phyloP scores from a whole-genome alignment of 176 grass and related monocot species.

The Puya raimondii region DNA sequence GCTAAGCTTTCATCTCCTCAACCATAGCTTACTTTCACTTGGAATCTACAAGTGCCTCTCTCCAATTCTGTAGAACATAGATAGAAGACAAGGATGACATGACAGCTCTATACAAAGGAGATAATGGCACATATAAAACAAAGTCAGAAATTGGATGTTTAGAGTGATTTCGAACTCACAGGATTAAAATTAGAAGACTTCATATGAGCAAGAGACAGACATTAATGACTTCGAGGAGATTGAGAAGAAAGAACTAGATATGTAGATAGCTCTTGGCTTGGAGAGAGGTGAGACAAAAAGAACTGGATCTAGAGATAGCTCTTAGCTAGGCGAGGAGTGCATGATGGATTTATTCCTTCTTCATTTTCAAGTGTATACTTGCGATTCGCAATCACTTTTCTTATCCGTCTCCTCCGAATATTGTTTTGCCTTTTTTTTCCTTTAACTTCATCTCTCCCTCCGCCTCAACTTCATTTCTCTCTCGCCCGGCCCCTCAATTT shows the following conservation, averaged over 20 bases:
- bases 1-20: not conserved
- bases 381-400: no score
- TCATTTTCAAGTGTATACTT: no score
- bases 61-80: not conserved
- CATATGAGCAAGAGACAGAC: not conserved
- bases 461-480: no score
- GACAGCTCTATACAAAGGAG: not conserved
- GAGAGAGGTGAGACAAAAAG: no score
- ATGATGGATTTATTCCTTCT: no score
- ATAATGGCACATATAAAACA: not conserved
- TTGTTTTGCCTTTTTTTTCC: no score
- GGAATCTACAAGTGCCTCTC: not conserved
- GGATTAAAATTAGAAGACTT: not conserved
- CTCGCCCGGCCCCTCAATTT: no score
- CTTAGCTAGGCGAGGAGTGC: no score
- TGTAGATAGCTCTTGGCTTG: not conserved
- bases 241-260: not conserved
- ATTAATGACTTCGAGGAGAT: not conserved
- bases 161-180: not conserved
- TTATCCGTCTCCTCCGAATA: no score
- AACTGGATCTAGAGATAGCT: no score
- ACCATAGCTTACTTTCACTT: not conserved
- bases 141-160: not conserved
- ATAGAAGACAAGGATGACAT: not conserved
- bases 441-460: no score